phyloP scores from a whole-genome alignment of 1,284 basidiomycete species.

The Abortiporus biennis region DNA sequence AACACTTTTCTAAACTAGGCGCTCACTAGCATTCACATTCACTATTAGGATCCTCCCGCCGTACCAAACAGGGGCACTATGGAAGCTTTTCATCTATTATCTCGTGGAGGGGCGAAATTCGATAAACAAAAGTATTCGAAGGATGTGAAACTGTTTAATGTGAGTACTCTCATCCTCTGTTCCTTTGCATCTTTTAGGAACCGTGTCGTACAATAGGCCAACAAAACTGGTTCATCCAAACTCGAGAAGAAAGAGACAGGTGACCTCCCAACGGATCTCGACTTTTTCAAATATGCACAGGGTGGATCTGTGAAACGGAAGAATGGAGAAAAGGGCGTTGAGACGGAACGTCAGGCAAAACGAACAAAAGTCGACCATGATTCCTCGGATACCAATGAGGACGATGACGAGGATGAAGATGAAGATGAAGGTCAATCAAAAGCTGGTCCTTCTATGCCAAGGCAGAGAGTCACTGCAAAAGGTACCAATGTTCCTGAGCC shows the following conservation, averaged over 20 bases:
- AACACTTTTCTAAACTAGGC: too few species aligned
- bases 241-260: constrained; percentile 28
- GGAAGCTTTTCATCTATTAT: constrained; percentile 76
- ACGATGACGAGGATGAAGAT: constrained; percentile 16
- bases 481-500: constrained; percentile 58
- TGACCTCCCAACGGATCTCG: constrained; percentile 71
- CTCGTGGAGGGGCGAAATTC: constrained; percentile 71
- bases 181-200: not conserved
- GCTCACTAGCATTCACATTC: too few species aligned
- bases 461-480: constrained; percentile 64
- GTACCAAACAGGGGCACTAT: too few species aligned
- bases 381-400: constrained; percentile 14
- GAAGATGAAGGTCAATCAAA: constrained; percentile 23
- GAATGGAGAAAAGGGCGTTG: constrained; percentile 26
- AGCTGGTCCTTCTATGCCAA: constrained; percentile 27
- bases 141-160: constrained; percentile 73
- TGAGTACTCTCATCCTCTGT: constrained; percentile 26
- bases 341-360: constrained; percentile 27
- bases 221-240: not conserved
- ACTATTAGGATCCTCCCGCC: too few species aligned
- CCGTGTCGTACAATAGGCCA: not conserved
- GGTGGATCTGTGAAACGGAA: constrained; percentile 33
- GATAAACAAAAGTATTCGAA: constrained; percentile 72
- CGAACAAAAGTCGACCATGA: constrained; percentile 24
- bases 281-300: constrained; percentile 85